Base-by-base conservation (phyloP, 768 basidiomycete genomes). In the Glaciozyma antarctica region DNA sequence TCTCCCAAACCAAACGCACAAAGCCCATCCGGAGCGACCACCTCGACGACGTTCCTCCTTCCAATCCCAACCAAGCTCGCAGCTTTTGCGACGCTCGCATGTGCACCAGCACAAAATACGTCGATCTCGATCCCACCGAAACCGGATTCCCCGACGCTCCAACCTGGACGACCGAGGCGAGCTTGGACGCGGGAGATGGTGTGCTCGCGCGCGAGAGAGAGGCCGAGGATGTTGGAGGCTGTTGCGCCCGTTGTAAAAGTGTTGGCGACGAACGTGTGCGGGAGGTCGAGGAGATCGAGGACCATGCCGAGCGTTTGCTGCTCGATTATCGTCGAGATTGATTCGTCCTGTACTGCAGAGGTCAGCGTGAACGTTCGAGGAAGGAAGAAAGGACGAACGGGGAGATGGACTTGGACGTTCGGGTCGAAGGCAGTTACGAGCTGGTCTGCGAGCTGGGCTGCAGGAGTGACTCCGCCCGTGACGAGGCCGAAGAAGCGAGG, bases 231-330 rank as follows among this genome's bases (percentile, higher is more conserved):
- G 67, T 81, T 81, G 22, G 75, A 74, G 0, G 77, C 75, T 0
- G 80, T 81, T 5, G 79, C 80, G 30, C 80, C 80, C 1, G 78
- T 79, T 0, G 79, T 80, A 30, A 80, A 59, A 0, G 78, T 78
- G 48, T 79, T 73, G 15, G 76, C 76, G 21, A 56, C 62, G 70
- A 77, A 81, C 10, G 34, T 19, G 17, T 43, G 17, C 2, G 67
- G 54, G 4, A 75, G 68, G 8, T 48, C 51, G 13, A 74, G 71
- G 17, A 74, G 71, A n/a, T 45, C 30, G 22, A 74, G 67, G n/a
- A 70, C 58, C 62, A 71, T 71, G 28, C 44, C 22, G 26, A 73
- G 62, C 5, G 72, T 60, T n/a, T 63, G 61, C 15, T 54, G 19
- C 28, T 73, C 73, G 57, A 75, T 63, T 16, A 62, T 57, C 15